phyloP scores from a whole-genome alignment of 2,329 filamentous ascomycete genomes.

The Hypomyces perniciosus region DNA sequence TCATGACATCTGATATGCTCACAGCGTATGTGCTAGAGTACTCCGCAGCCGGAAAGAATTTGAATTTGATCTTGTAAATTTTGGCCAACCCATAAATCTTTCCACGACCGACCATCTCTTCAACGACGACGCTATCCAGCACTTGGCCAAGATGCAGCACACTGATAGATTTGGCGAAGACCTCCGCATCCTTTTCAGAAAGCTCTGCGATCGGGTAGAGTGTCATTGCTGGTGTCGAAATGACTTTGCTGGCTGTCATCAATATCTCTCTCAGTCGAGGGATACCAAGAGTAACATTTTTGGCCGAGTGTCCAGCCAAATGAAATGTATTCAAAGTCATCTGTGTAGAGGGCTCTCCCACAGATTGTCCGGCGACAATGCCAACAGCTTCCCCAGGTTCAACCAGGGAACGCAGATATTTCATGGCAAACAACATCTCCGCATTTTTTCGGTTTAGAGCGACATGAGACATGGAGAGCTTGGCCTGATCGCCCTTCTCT shows the following conservation, averaged over 20 bases:
- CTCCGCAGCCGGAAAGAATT: constrained; percentile 78
- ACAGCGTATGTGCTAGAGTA: constrained; percentile 86
- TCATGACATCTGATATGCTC: constrained; percentile 66
- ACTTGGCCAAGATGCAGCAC: constrained; percentile 78
- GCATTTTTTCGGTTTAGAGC: constrained; percentile 63
- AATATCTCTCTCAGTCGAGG: constrained; percentile 94
- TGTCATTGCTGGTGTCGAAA: constrained; percentile 88
- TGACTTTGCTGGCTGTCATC: constrained; percentile 89
- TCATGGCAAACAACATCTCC: constrained; percentile 78
- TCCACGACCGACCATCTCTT: constrained; percentile 71
- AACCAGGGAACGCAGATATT: constrained; percentile 86
- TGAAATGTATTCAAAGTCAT: constrained; percentile 99
- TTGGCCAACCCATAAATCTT: constrained; percentile 66
- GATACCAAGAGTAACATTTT: constrained; percentile 98
- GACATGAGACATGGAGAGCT: constrained; percentile 27
- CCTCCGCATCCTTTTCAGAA: constrained; percentile 60
- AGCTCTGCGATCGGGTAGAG: constrained; percentile 71
- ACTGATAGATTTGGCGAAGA: constrained; percentile 88
- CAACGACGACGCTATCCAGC: constrained; percentile 72
- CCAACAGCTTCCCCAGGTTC: constrained; percentile 96
- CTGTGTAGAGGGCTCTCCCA: constrained; percentile 95
- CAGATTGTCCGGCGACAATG: constrained; percentile 91
- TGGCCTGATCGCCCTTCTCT: constrained; percentile 36
- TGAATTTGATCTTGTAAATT: constrained; percentile 73
- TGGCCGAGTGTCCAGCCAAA: constrained; percentile 94